A percentile compares a stretch with the other conserved stretches of the same genome.
These are phyloP conservation scores for Hypoxylon cercidicola DNA, from an alignment of 495 filamentous ascomycete species.

Conservation along the genomic window DNA sequence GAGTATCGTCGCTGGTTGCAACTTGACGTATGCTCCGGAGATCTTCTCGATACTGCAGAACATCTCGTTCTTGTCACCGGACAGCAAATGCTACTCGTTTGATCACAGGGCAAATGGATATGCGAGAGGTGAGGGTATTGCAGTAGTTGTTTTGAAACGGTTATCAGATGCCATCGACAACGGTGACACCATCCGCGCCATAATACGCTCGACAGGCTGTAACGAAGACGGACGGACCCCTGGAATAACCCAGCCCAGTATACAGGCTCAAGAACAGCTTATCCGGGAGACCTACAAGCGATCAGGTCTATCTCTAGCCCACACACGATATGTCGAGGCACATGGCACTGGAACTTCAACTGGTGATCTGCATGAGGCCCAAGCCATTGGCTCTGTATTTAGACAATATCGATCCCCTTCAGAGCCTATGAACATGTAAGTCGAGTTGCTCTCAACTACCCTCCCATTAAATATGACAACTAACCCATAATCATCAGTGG, in stretches of 20 bases:
- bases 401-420: constrained; percentile 6
- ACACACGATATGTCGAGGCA: constrained; percentile 57
- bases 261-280: no score
- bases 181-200: constrained; percentile 61
- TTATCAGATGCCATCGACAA: constrained; percentile 62
- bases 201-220: constrained; percentile 61
- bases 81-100: constrained; percentile 60
- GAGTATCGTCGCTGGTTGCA: no score
- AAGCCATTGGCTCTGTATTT: constrained; percentile 54
- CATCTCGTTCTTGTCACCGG: constrained; percentile 49
- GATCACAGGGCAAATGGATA: constrained; percentile 67
- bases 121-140: constrained; percentile 68
- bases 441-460: no score
- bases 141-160: constrained; percentile 56
- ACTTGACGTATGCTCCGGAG: no score
- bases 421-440: constrained; percentile 52
- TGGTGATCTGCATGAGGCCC: constrained; percentile 63
- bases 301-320: no score
- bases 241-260: no score
- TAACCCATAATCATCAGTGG: no score
- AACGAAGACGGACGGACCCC: constrained; percentile 54
- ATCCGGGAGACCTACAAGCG: no score
- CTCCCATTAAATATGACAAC: no score
- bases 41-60: no score
- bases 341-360: constrained; percentile 58